These are phyloP conservation scores for Tilletia indica DNA, from an alignment of 1,284 basidiomycete genomes.

Conservation along the genomic window DNA sequence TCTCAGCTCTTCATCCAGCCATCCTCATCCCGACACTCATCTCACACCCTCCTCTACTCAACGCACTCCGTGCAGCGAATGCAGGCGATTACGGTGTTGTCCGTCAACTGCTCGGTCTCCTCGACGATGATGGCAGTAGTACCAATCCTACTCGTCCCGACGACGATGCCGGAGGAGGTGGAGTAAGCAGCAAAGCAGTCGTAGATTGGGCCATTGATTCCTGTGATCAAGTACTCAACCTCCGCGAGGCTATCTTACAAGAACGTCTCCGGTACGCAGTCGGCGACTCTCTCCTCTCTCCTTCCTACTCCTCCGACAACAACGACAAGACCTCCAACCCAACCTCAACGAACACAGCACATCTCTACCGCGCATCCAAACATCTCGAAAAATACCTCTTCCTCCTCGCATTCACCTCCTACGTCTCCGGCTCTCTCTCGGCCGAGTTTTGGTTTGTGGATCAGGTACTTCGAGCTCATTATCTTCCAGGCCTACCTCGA, in stretches of 20 bases:
- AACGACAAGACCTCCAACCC: background rate
- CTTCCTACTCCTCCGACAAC: background rate
- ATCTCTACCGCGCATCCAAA: conserved; percentile 46
- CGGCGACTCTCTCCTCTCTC: background rate
- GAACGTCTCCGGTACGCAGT: conserved; percentile 45
- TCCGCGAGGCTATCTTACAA: conserved; percentile 50
- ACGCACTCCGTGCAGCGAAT: conserved; percentile 48
- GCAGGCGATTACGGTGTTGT: conserved; percentile 52
- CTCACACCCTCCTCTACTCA: conserved; percentile 44
- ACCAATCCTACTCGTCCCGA: no score
- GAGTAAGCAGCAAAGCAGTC: conserved; percentile 42
- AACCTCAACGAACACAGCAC: conserved; percentile 13
- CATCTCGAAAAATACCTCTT: conserved; percentile 73
- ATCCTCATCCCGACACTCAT: conserved; percentile 44
- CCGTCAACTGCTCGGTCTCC: conserved; percentile 46
- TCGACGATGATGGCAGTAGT: conserved; percentile 40
- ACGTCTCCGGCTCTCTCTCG: conserved; percentile 70
- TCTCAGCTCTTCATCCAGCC: background rate
- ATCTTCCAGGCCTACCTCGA: conserved; percentile 92
- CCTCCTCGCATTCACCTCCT: conserved; percentile 88
- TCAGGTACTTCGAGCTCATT: conserved; percentile 78
- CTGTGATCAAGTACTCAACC: conserved; percentile 50
- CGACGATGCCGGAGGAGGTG: no score
- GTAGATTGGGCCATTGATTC: conserved; percentile 52
- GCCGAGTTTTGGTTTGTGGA: conserved; percentile 73